Percentiles rank a stretch among this genome's conserved stretches.
These are phyloP conservation scores for Neurospora sp. DNA, from an alignment of 495 filamentous ascomycete species.

Conservation along the genomic window DNA sequence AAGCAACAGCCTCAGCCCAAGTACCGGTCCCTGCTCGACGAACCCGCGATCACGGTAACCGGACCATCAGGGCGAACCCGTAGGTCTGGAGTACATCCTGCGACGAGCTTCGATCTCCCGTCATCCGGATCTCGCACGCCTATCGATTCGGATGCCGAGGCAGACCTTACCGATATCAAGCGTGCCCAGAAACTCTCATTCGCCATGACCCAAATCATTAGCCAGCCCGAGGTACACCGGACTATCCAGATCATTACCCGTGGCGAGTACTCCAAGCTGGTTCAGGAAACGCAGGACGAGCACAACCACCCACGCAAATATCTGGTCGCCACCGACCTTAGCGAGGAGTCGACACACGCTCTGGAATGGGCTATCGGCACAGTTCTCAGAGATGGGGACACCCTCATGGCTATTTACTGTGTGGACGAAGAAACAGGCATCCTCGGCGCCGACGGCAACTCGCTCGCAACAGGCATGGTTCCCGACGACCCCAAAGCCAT, in stretches of 20 bases:
- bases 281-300: conserved; percentile 62
- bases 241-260: conserved; percentile 81
- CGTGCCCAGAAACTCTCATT: conserved; percentile 77
- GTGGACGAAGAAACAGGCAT: conserved; percentile 75
- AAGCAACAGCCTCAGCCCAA: conserved; percentile 26
- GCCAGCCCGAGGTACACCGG: conserved; percentile 63
- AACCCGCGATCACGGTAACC: conserved; percentile 55
- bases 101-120: conserved; percentile 63
- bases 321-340: conserved; percentile 84
- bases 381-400: conserved; percentile 90
- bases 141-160: conserved; percentile 77
- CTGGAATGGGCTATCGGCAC: conserved; percentile 96
- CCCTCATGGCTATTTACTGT: conserved; percentile 82
- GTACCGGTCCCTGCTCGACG: conserved; percentile 48
- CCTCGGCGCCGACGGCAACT: conserved; percentile 16
- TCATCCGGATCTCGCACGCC: conserved; percentile 58
- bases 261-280: conserved; percentile 67
- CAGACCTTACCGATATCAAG: conserved; percentile 71
- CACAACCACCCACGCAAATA: conserved; percentile 76
- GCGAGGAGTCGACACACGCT: conserved; percentile 86
- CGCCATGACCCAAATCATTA: conserved; percentile 64
- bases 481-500: conserved; percentile 50
- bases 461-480: conserved; percentile 8
- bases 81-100: conserved; percentile 66
- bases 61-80: conserved; percentile 44